phyloP scores from a whole-genome alignment of 2,329 filamentous ascomycete genomes.

The Microcera coccophila region DNA sequence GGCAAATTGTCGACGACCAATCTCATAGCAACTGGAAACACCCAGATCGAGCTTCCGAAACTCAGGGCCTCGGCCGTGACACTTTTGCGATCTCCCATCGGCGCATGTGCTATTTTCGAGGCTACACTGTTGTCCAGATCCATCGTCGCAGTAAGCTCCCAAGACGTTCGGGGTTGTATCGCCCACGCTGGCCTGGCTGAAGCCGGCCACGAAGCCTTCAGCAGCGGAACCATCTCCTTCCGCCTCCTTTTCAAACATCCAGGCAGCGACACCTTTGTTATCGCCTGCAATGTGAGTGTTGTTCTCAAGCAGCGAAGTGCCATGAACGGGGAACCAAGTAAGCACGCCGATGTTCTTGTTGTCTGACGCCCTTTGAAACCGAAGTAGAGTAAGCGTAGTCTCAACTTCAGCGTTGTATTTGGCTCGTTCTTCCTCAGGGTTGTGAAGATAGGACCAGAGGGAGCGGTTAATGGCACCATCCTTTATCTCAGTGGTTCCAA shows the following conservation, averaged over 20 bases:
- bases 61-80: constrained; percentile 69
- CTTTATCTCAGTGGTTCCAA: constrained; percentile 64
- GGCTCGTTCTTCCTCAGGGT: constrained; percentile 70
- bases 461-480: constrained; percentile 88
- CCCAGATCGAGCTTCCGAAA: constrained; percentile 67
- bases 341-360: constrained; percentile 74
- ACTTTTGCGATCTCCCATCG: constrained; percentile 64
- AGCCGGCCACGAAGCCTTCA: constrained; percentile 78
- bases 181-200: constrained; percentile 86
- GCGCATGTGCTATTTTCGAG: constrained; percentile 81
- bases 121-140: constrained; percentile 65
- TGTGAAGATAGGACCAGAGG: constrained; percentile 80
- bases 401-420: constrained; percentile 57
- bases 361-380: constrained; percentile 70
- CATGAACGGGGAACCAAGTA: constrained; percentile 90
- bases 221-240: constrained; percentile 51
- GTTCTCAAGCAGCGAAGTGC: constrained; percentile 85
- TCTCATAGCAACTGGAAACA: constrained; percentile 69
- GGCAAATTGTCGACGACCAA: constrained; percentile 67
- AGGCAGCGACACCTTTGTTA: constrained; percentile 91
- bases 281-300: constrained; percentile 91
- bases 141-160: constrained; percentile 87
- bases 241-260: constrained; percentile 72
- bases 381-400: constrained; percentile 68
- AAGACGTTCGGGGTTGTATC: constrained; percentile 87